Evolutionary conservation across 2,329 filamentous ascomycete species (phyloP).

Genomic region (Ophiognomonia clavigignenti-juglandacearum): DNA sequence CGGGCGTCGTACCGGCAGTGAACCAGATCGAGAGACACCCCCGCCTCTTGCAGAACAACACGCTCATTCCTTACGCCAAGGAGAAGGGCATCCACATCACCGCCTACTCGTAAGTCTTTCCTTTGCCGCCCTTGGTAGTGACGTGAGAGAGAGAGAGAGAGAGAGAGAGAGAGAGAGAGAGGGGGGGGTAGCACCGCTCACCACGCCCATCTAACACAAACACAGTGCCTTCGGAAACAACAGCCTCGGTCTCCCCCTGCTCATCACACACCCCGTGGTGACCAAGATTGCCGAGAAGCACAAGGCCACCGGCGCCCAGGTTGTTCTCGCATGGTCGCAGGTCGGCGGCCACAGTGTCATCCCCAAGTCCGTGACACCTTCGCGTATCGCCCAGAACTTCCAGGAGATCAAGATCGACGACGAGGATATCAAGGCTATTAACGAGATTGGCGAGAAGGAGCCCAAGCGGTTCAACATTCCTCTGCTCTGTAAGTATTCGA

Average conservation of each 20-base stretch:
- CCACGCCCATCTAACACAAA: neutral
- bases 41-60: constrained; percentile 49
- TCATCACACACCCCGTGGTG: constrained; percentile 53
- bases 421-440: constrained; percentile 55
- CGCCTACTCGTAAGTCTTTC: constrained; percentile 41
- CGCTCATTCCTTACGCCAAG: constrained; percentile 56
- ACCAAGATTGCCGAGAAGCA: constrained; percentile 51
- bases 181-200: no score
- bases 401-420: constrained; percentile 58
- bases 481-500: constrained; percentile 30
- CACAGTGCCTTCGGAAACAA: constrained; percentile 49
- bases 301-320: constrained; percentile 37
- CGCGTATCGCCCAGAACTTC: constrained; percentile 66
- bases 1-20: constrained; percentile 54
- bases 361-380: constrained; percentile 67
- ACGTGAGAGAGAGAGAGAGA: no score
- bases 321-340: constrained; percentile 54
- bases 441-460: constrained; percentile 51
- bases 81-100: constrained; percentile 61
- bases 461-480: constrained; percentile 42
- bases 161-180: no score
- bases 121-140: no score
- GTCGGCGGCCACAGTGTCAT: constrained; percentile 64
- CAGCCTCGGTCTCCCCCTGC: constrained; percentile 38
- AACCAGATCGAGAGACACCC: constrained; percentile 69